Base-by-base conservation (phyloP, 2,329 filamentous ascomycete genomes). In the Colletotrichum echinochloae region DNA sequence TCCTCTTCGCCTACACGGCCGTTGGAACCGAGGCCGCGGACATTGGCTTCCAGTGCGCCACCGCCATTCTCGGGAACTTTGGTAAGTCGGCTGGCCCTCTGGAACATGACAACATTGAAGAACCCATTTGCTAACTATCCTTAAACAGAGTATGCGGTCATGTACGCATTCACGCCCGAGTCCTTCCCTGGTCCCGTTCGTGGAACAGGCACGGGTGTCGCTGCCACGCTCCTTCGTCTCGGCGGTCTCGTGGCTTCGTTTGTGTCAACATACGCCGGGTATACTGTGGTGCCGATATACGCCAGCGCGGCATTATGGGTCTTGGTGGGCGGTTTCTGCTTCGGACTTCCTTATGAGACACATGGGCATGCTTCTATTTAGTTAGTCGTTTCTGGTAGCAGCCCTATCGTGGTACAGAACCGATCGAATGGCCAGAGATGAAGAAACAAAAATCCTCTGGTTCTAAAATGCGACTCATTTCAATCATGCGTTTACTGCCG, bases 151-250 rank as follows among this genome's bases (percentile, higher is more conserved):
- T 71, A 80, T 63, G 79, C 77, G 1, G 75, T 80, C 26, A 77
- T 81, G 52, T 85, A 83, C 63, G 83, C 82, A 0, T 85, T 82
- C 77, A 89, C 87, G 0, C 88, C 88, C 0, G 87, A 90, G 73
- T 86, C 86, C 0, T 89, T 90, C 77, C 87, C 87, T 0, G 86
- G 84, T 2, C 85, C 87, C 0, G 81, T 86, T 54, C 80, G 87
- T 0, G 88, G 87, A 3, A 88, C 87, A 0, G 88, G 85, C 7
- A 85, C 84, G 1, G 86, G 86, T 1, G 76, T 81, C 5, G 81
- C 82, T 0, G 82, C 83, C 0, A 81, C 81, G 1, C 72, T 82
- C 11, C 76, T 81, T 16, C 78, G 81, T 1, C 49, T 80, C 8
- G 79, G 79, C 63, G 82, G 83, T 1, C 74, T 85, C 2, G 77